Base-by-base conservation (phyloP, 2,329 filamentous ascomycete species). In the Helicocarpus griseus region DNA sequence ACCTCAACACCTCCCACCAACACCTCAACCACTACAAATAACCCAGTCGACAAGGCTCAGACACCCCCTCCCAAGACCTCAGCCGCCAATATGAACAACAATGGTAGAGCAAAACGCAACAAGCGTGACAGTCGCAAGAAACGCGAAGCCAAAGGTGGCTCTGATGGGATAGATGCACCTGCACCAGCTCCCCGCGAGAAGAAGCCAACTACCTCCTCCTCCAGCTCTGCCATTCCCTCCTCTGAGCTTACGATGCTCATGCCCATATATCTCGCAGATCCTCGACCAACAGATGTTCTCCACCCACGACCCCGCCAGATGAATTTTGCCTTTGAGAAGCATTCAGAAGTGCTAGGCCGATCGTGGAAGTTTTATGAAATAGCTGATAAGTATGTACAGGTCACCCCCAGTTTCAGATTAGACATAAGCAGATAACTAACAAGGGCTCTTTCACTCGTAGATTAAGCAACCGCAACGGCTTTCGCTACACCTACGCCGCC, bases 401-500 rank as follows among this genome's bases (percentile, higher is more conserved):
- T 6, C 17, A 2, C 26, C 6, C 14, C 24, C 19, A 3, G 13
- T 29, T 2, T 28, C 3, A 17, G 17, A 48, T 45, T 50, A 6
- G 7, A n/a, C n/a, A 43, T 35, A n/a, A 22, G 11, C 22, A 28
- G 6, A 24, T 14, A 36, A 40, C 19, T 28, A 19, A 48, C 19
- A 45, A 21, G 13, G 8, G 21, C 9, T n/a, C 24, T 19, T 50
- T 26, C 13, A 22, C 11, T 43, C 33, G 14, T 48, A 69, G 66
- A 52, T 78, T 82, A 6, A 81, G 80, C 62, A 84, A 85, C 63
- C 81, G 82, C 60, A 79, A 78, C 58, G 79, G 85, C 51, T 97
- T 91, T 66, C 86, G 89, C 54, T 97, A 97, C 66, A 86, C 84
- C 29, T 87, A 90, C 61, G 94, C 88, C 65, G 90, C 96, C 58